Evolutionary conservation across 768 basidiomycete genomes (phyloP), one percentile per base, ranked within the genome.

Genomic region (Suillus subaureus): DNA sequence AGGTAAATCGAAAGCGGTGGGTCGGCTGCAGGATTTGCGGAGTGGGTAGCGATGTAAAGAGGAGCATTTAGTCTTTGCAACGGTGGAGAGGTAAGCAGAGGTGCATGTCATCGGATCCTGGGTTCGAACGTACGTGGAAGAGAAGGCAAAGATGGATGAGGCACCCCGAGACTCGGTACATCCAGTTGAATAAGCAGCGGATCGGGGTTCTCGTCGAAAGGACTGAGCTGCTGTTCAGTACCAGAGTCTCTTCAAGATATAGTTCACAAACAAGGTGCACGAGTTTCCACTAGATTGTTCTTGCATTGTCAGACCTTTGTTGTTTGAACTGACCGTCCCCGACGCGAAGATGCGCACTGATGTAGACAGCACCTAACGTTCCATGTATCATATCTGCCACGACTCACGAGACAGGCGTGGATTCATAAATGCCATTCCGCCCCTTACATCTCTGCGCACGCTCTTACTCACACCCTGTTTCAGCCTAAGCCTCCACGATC

Each of bases 1-100:
- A 79, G 71, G 70, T 92, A 81, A 1, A 79, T 73, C 1, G 70
- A 69, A 28, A 92, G 80, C 6, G 80, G 65, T 4, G 83, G 78
- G 69, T 88, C 77, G 0, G 70, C 66, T 2, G 68, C 66, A 0
- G 85, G 83, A 13, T 77, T 70, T 6, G 71, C 66, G 15, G 81
- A 81, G 71, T 91, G 90, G 18, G 91, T 90, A 12, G 91, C 84
- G 63, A 92, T 80, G 76, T 84, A 92, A 45, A 92, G 70, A 0
- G 89, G 88, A 6, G 78, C 80, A 69, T 90, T 90, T 61, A 91
- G 79, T 1, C 68, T 70, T 21, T 66, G 64, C 6, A 83, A 79
- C 15, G 70, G 64, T 2, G 70, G 64, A 2, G 66, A 64, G 0
- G 74, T 74, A 72, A 87, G 82, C 8, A 78, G 75, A 15, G 69